A percentile compares a stretch with the other conserved stretches of the same genome.
Conservation (phyloP, 2,329 filamentous ascomycete genomes). For the Aspergillus sp. region DNA sequence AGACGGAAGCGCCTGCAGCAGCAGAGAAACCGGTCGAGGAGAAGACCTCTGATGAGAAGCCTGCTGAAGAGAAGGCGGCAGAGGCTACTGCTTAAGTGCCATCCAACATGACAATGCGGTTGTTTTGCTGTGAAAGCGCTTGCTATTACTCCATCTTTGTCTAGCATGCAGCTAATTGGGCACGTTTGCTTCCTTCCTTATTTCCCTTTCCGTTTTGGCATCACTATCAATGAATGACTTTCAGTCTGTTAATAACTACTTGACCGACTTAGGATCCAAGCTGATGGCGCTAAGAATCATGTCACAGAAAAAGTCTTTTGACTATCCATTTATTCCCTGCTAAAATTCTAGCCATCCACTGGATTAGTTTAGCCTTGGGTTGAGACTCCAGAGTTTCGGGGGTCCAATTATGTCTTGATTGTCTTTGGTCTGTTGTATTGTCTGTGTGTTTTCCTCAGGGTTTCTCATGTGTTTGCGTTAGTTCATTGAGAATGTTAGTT, state of each 20-base stretch:
- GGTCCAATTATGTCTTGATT: too few species aligned
- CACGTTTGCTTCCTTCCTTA: conserved; percentile 2
- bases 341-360: too few species aligned
- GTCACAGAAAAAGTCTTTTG: too few species aligned
- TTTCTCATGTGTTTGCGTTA: too few species aligned
- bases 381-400: too few species aligned
- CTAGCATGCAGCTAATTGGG: conserved; percentile 2
- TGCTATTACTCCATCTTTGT: neutral
- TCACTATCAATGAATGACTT: neutral
- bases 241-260: neutral
- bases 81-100: conserved; percentile 24
- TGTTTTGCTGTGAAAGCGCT: neutral
- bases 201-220: conserved; percentile 1
- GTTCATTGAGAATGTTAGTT: too few species aligned
- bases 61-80: conserved; percentile 19
- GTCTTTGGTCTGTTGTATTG: too few species aligned
- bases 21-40: conserved; percentile 23
- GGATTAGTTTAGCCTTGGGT: too few species aligned
- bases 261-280: neutral
- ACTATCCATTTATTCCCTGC: too few species aligned
- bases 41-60: conserved; percentile 15
- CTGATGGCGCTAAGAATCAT: neutral
- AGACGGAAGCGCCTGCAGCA: conserved; percentile 23
- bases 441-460: too few species aligned
- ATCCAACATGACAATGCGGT: conserved; percentile 9